Percentiles rank a stretch among this genome's conserved stretches.
Evolutionary conservation across 1,139 yeast genomes (phyloP).

Genomic region (Scheffersomyces parashehatae): DNA sequence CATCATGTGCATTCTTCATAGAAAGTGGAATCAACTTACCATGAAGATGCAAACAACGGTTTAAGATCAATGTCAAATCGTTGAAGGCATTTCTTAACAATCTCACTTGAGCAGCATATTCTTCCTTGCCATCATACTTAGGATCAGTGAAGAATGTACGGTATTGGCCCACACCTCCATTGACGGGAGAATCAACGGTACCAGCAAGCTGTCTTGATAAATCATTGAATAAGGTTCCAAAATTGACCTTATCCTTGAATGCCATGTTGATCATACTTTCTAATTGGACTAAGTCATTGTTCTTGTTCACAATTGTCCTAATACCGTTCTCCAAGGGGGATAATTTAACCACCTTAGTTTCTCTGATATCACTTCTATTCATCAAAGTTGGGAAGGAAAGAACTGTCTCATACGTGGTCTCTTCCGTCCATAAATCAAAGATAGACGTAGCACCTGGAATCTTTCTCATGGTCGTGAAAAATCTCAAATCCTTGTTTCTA

Average conservation of each 20-base stretch:
- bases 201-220: slow-evolving; percentile 81
- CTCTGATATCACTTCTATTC: slow-evolving; percentile 76
- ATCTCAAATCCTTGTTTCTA: slow-evolving; percentile 68
- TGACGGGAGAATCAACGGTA: slow-evolving; percentile 89
- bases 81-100: slow-evolving; percentile 63
- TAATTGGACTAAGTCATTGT: slow-evolving; percentile 68
- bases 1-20: slow-evolving; percentile 64
- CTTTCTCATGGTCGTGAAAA: slow-evolving; percentile 68
- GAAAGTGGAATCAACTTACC: slow-evolving; percentile 61
- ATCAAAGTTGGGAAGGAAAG: slow-evolving; percentile 86
- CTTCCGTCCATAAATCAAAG: slow-evolving; percentile 85
- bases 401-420: slow-evolving; percentile 72
- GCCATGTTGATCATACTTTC: slow-evolving; percentile 63
- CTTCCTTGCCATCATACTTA: slow-evolving; percentile 39
- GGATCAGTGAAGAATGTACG: slow-evolving; percentile 61
- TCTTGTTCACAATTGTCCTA: slow-evolving; percentile 64
- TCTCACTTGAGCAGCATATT: slow-evolving; percentile 44
- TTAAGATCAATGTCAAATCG: slow-evolving; percentile 66
- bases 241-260: slow-evolving; percentile 54
- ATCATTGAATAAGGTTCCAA: slow-evolving; percentile 57
- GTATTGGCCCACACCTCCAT: slow-evolving; percentile 89
- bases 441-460: slow-evolving; percentile 76
- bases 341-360: slow-evolving; percentile 52
- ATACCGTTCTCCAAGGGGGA: slow-evolving; percentile 90
- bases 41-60: slow-evolving; percentile 69